phyloP scores from a whole-genome alignment of 306 rosid genomes.

The Herpetospermum pedunculosum region DNA sequence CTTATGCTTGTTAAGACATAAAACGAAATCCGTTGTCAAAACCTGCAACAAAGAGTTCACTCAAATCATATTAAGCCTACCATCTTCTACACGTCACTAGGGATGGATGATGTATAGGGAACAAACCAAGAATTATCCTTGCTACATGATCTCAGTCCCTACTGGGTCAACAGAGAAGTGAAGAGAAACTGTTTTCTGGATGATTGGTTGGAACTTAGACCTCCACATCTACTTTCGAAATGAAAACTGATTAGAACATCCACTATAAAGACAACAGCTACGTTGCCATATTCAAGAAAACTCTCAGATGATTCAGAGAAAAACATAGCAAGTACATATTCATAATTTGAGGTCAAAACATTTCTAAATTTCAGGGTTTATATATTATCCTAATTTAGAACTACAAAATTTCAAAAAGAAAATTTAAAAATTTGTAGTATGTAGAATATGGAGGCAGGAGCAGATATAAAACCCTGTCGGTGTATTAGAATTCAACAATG shows the following conservation, averaged over 20 bases:
- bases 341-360: background rate
- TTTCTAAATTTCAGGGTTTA: background rate
- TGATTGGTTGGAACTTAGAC: slow-evolving; percentile 56
- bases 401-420: background rate
- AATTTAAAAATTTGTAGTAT: background rate
- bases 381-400: background rate
- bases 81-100: background rate
- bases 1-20: background rate
- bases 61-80: background rate
- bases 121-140: slow-evolving; percentile 29
- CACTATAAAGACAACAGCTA: background rate
- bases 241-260: slow-evolving; percentile 1
- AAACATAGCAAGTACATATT: background rate
- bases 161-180: slow-evolving; percentile 73
- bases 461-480: background rate
- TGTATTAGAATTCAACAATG: background rate
- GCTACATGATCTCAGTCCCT: slow-evolving; percentile 85
- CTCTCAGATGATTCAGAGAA: background rate
- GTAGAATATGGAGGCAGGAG: background rate
- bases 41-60: slow-evolving; percentile 2
- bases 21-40: background rate
- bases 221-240: slow-evolving; percentile 51
- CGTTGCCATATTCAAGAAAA: background rate
- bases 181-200: slow-evolving; percentile 48
- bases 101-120: slow-evolving; percentile 1